These are phyloP conservation scores for Rhazya stricta DNA, from an alignment of 257 asterid species.

Conservation along the genomic window DNA sequence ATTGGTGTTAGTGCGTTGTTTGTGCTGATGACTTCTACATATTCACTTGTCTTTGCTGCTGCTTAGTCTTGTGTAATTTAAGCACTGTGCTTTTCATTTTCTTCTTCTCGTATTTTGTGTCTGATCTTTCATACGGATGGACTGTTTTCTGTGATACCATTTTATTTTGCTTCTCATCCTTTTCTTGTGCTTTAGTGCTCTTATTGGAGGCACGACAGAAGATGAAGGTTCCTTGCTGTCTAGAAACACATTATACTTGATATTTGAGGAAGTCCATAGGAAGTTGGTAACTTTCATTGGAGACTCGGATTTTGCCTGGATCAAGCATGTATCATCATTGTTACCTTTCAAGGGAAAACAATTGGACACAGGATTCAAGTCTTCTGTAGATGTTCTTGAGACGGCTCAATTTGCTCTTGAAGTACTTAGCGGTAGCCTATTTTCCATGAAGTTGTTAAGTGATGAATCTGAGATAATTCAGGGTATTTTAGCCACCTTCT, in stretches of 20 bases:
- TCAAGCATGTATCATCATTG: conserved; percentile 51
- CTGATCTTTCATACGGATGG: conserved; percentile 1
- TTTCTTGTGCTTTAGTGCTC: conserved; percentile 61
- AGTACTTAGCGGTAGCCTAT: conserved; percentile 66
- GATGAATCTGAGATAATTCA: conserved; percentile 59
- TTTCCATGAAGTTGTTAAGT: conserved; percentile 43
- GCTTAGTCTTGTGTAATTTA: background rate
- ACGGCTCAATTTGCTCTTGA: conserved; percentile 65
- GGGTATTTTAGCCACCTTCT: conserved; percentile 56
- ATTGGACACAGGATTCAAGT: conserved; percentile 29
- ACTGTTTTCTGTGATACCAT: conserved; percentile 10
- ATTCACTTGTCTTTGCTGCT: background rate
- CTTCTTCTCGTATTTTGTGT: background rate
- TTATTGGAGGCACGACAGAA: conserved; percentile 66
- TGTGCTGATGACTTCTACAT: background rate
- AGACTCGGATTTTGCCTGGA: conserved; percentile 77
- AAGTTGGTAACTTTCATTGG: conserved; percentile 52
- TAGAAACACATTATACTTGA: conserved; percentile 35
- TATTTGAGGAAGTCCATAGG: conserved; percentile 53
- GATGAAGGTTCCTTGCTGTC: conserved; percentile 61
- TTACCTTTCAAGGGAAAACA: conserved; percentile 32
- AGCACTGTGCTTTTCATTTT: background rate
- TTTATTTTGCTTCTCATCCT: conserved; percentile 11
- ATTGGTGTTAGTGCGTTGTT: background rate
- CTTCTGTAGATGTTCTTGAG: conserved; percentile 47